Base-by-base conservation (phyloP, 345 rosid genomes). In the Aquilaria yunnanensis region DNA sequence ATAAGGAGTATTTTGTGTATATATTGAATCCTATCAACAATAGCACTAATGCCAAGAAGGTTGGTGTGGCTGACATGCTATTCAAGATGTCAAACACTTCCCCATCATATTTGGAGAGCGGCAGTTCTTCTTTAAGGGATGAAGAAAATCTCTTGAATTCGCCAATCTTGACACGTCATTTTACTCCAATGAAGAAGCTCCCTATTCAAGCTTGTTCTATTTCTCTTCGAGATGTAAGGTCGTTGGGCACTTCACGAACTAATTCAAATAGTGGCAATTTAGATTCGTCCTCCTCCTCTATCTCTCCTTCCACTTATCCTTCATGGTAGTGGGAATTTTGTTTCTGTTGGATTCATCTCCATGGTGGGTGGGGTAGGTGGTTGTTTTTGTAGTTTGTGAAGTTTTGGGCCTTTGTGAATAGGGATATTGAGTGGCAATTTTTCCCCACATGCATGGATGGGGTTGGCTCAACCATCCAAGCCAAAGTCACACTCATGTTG, bases 11-110 rank as follows among this genome's bases (percentile, higher is more conserved):
- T 67, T 73, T 86, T 32, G 73, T 88, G 57, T 88, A 88, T 81
- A 90, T 93, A 37, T 90, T 96, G 2, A 93, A 93, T 67, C 97
- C 97, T n/a, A 78, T 88, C 29, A 88, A 83, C 73, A 83, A 85
- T 32, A 81, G 79, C 14, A 79, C 77, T 6, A 65, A 62, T 10
- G 70, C 46, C 11, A 66, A 63, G 5, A 67, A 64, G 73, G 12
- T 29, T 16, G 64, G 72, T 50, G 34, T 48, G 65, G 75, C 59
- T 50, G 75, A 67, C 51, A 81, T 92, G 10, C 96, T 92, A 0
- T 90, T 87, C 47, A 88, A 90, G 75, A 90, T 92, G 0, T 96
- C 97, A 2, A 82, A 81, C 32, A 72, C 97, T 2, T 94, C 96
- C 5, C 99, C 95, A 10, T 90, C 96, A 1, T 72, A 80, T 5